Evolutionary conservation across 2,329 filamentous ascomycete genomes (phyloP).

Genomic region (Beauveria bassiana): DNA sequence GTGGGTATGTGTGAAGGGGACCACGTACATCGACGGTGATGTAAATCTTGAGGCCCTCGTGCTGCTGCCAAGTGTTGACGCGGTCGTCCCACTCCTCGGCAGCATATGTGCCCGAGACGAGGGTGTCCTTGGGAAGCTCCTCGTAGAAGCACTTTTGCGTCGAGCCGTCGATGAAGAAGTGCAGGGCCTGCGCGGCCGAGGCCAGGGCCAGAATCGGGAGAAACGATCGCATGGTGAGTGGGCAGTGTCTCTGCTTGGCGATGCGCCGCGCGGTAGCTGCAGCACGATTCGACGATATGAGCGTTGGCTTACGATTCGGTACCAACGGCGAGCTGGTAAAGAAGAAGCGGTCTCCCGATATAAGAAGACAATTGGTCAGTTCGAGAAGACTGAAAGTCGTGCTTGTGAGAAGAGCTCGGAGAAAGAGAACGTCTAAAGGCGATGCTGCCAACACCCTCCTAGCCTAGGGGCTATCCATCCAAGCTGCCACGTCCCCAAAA

Average conservation of each 20-base stretch:
- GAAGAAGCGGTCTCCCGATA: neutral
- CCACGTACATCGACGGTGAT: conserved; percentile 75
- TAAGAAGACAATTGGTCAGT: neutral
- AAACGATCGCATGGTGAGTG: conserved; percentile 47
- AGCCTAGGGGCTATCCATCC: conserved; percentile 12
- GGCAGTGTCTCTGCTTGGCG: conserved; percentile 3
- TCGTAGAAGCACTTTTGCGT: conserved; percentile 95
- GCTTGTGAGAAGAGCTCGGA: neutral
- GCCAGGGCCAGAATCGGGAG: conserved; percentile 60
- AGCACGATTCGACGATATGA: neutral
- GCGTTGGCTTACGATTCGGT: neutral
- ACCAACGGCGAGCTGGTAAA: neutral
- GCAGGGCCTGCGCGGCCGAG: conserved; percentile 67
- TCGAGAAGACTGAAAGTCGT: neutral
- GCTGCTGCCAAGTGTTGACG: conserved; percentile 59
- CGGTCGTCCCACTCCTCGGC: conserved; percentile 77
- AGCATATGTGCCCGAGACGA: conserved; percentile 88
- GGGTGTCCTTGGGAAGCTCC: conserved; percentile 92
- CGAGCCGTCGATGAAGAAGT: conserved; percentile 89
- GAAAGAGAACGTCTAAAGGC: neutral
- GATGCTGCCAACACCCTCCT: neutral
- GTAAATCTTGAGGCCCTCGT: conserved; percentile 71
- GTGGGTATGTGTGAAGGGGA: neutral
- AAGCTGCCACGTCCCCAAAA: conserved; percentile 48
- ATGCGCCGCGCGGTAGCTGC: neutral